phyloP scores from a whole-genome alignment of 2,329 filamentous ascomycete genomes.

The Sporothrix luriei region DNA sequence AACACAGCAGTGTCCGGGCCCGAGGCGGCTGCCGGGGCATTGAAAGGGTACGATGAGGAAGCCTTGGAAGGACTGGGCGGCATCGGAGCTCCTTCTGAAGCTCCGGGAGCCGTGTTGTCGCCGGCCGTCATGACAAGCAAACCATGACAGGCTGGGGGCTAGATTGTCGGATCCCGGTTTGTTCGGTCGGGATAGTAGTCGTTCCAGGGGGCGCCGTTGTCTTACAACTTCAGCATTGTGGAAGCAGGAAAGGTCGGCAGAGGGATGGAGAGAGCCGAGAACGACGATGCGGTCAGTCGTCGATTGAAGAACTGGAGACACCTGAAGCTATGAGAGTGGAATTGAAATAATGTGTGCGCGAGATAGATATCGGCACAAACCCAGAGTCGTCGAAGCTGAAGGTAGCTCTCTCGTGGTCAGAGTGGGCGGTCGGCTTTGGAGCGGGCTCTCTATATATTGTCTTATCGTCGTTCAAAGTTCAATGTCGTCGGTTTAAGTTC shows the following conservation, averaged over 20 bases:
- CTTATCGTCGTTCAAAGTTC: not conserved
- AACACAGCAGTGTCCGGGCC: not conserved
- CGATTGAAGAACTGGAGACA: constrained; percentile 14
- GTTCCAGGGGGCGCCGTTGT: not conserved
- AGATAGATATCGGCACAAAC: not conserved
- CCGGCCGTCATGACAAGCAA: constrained; percentile 32
- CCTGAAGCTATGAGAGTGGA: not conserved
- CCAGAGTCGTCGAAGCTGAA: not conserved
- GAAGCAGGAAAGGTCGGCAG: not conserved
- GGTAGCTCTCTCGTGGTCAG: not conserved
- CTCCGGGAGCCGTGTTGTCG: constrained; percentile 31
- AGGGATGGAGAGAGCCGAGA: not conserved
- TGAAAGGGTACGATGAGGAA: constrained; percentile 2
- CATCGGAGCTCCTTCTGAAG: not conserved
- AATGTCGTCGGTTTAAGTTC: constrained; percentile 17
- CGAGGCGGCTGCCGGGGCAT: not conserved
- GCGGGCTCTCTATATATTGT: not conserved
- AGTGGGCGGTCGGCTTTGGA: not conserved
- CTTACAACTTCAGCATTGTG: constrained; percentile 25
- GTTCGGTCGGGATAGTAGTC: not conserved
- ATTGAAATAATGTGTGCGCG: not conserved
- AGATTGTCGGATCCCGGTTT: not conserved
- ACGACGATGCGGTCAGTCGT: not conserved
- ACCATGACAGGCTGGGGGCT: constrained; percentile 29
- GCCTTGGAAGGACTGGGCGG: not conserved